Evolutionary conservation across 2,329 filamentous ascomycete genomes (phyloP), one percentile per base, ranked within the genome.

Genomic region (Talaromyces piceae): DNA sequence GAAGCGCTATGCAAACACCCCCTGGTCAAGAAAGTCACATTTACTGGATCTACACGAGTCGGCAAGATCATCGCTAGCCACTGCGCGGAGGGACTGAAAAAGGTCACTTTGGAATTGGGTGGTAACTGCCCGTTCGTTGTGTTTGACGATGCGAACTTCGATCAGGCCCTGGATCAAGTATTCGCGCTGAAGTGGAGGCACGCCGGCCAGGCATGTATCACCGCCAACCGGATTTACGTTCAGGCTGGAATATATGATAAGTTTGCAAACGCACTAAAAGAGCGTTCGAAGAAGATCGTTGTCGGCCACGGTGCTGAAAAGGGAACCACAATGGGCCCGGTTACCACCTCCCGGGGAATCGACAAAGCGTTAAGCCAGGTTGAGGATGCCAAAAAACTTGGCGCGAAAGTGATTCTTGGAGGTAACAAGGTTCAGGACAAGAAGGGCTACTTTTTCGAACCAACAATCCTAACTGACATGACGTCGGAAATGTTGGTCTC

Each of bases 391-490:
- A 74, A 76, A 49, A 75, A 75, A 50, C 75, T 79, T 33, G 85
- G 85, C 2, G 86, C 80, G 1, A 78, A 77, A 41, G 66, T 86
- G n/a, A 68, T 86, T 1, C 69, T 83, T 18, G 85, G 85, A 11
- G 83, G 80, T 1, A 62, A 63, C 5, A 63, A 68, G 0, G 65
- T 70, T 9, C 63, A 71, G 9, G 74, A 72, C 1, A 76, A 76
- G n/a, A 76, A 77, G 52, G 79, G 80, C 54, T 87, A 84, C 67
- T 88, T 86, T 72, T 86, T 87, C 66, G 77, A 84, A 62, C 83
- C 82, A 1, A 87, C 83, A 0, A 78, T 87, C 50, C 76, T 87
- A 37, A 76, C 76, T 0, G 76, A 77, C 4, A 79, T 82, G 55
- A 81, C 73, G 5, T 67, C 73, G 8, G 73, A 81, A 2, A 85